Conservation (phyloP, 2,329 filamentous ascomycete genomes). For the Diplodia sapinea region DNA sequence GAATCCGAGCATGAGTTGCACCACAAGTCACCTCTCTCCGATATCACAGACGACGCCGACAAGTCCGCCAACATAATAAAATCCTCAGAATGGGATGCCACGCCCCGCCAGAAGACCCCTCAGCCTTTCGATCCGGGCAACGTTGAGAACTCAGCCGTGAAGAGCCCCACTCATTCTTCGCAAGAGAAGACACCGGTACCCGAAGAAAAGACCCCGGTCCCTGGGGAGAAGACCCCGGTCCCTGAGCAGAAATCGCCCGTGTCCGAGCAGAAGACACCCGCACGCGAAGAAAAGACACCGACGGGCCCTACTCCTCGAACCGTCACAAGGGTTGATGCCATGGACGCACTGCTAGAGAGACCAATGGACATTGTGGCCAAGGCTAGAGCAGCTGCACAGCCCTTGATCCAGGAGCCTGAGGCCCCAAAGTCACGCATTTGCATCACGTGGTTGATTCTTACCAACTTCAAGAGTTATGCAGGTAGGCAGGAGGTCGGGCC, state of each 20-base stretch:
- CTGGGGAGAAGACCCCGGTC: slow-evolving; percentile 58
- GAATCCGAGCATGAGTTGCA: slow-evolving; percentile 24
- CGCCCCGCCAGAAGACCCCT: slow-evolving; percentile 17
- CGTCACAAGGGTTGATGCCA: slow-evolving; percentile 74
- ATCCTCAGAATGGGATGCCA: slow-evolving; percentile 13
- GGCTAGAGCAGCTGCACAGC: slow-evolving; percentile 70
- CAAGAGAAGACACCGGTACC: slow-evolving; percentile 45
- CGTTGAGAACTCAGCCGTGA: slow-evolving; percentile 5
- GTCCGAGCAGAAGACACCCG: slow-evolving; percentile 54
- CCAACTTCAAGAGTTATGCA: slow-evolving; percentile 99
- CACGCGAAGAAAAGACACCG: slow-evolving; percentile 53
- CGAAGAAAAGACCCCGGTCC: slow-evolving; percentile 51
- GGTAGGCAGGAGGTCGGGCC: slow-evolving; percentile 93
- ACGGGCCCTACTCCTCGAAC: slow-evolving; percentile 48
- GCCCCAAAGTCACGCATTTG: slow-evolving; percentile 86
- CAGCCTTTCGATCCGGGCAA: slow-evolving; percentile 11
- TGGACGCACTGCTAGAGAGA: slow-evolving; percentile 75
- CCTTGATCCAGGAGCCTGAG: slow-evolving; percentile 72
- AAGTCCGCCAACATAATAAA: slow-evolving; percentile 27
- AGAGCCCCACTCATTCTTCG: slow-evolving; percentile 4
- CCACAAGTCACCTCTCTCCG: slow-evolving; percentile 26
- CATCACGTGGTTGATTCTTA: slow-evolving; percentile 88
- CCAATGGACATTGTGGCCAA: slow-evolving; percentile 95
- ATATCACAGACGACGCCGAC: slow-evolving; percentile 24
- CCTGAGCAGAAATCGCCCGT: slow-evolving; percentile 53